A percentile compares a stretch with the other conserved stretches of the same genome.
These are phyloP conservation scores for Arthroderma sp. DNA, from an alignment of 2,329 filamentous ascomycete genomes.

Conservation along the genomic window DNA sequence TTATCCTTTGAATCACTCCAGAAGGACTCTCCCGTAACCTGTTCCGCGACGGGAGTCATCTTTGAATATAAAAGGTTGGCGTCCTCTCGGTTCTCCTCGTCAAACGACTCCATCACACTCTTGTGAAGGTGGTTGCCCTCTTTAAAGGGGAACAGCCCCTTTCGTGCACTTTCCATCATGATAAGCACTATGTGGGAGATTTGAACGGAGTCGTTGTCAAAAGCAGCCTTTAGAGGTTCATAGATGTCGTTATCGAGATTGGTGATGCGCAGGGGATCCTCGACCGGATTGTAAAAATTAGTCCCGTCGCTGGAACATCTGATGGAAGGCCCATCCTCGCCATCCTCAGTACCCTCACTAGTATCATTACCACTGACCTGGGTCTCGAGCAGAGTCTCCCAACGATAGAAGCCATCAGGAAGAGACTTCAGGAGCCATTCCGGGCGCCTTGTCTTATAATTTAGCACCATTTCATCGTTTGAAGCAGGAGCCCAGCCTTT, in stretches of 20 bases:
- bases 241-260: conserved; percentile 18
- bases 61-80: conserved; percentile 14
- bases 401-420: conserved; percentile 18
- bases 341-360: neutral
- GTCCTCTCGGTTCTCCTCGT: conserved; percentile 7
- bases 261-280: conserved; percentile 20
- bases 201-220: conserved; percentile 14
- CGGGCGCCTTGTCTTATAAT: conserved; percentile 8
- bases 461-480: conserved; percentile 6
- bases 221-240: conserved; percentile 14
- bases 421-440: conserved; percentile 15
- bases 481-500: conserved; percentile 19
- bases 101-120: conserved; percentile 15
- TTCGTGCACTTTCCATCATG: conserved; percentile 21
- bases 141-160: conserved; percentile 21
- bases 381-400: conserved; percentile 7
- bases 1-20: conserved; percentile 4
- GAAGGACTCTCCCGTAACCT: conserved; percentile 18
- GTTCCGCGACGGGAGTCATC: conserved; percentile 19
- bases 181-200: conserved; percentile 21
- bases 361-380: conserved; percentile 1
- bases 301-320: neutral
- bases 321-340: neutral
- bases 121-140: conserved; percentile 17
- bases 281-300: conserved; percentile 17